These are phyloP conservation scores for Moesziomyces sp. DNA, from an alignment of 1,284 basidiomycete genomes.

Conservation along the genomic window DNA sequence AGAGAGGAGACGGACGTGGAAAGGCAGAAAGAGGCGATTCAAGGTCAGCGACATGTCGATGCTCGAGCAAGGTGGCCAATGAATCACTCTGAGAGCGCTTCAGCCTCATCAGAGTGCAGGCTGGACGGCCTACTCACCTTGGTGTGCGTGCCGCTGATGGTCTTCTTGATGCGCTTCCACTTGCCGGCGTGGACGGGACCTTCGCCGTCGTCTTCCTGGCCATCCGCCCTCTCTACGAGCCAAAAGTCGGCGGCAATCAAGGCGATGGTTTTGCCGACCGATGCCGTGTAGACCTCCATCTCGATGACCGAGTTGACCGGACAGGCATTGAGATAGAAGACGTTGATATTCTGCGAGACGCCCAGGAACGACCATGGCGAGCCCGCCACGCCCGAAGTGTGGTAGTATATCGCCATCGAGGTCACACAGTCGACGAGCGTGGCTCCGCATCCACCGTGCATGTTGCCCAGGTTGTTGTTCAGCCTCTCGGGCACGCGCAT, in stretches of 20 bases:
- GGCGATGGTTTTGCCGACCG: conserved; percentile 51
- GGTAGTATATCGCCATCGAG: conserved; percentile 45
- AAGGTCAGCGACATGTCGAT: not conserved
- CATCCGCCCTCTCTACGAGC: conserved; percentile 41
- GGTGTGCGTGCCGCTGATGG: conserved; percentile 51
- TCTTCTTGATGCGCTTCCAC: conserved; percentile 44
- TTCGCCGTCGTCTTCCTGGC: conserved; percentile 25
- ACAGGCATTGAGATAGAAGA: conserved; percentile 58
- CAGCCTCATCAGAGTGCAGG: no score
- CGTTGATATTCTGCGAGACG: conserved; percentile 60
- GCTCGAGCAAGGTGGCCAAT: no score
- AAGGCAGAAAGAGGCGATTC: not conserved
- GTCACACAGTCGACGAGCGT: conserved; percentile 57
- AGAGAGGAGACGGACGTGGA: not conserved
- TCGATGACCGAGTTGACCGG: conserved; percentile 58
- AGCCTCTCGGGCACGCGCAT: conserved; percentile 55
- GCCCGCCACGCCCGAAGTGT: conserved; percentile 44
- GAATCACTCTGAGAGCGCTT: no score
- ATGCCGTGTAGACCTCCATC: conserved; percentile 49
- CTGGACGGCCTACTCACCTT: conserved; percentile 26
- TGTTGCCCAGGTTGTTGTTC: conserved; percentile 55
- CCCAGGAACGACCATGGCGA: conserved; percentile 62
- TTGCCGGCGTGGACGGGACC: conserved; percentile 30
- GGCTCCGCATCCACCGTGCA: conserved; percentile 57
- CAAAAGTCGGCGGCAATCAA: conserved; percentile 56